phyloP scores from a whole-genome alignment of 495 filamentous ascomycete species.

The Aspergillus saccharolyticus region DNA sequence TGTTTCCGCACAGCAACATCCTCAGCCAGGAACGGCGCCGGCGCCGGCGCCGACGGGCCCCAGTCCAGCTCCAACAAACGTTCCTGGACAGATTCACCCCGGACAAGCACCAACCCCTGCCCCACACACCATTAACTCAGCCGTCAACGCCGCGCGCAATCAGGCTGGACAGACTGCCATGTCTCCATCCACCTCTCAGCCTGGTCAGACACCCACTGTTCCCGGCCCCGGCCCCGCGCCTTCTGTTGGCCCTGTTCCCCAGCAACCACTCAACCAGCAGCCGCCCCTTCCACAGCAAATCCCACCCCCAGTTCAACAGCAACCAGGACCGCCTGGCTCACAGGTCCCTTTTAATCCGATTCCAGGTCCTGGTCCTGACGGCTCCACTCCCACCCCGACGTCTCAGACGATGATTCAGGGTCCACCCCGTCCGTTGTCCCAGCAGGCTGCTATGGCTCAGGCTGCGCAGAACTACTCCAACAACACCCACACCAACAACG shows the following conservation, averaged over 20 bases:
- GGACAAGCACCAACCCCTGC: constrained; percentile 41
- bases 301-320: constrained; percentile 17
- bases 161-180: constrained; percentile 38
- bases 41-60: constrained; percentile 19
- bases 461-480: constrained; percentile 55
- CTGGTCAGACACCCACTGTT: constrained; percentile 31
- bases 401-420: constrained; percentile 45
- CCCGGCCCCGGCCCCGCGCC: constrained; percentile 29
- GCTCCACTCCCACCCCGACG: constrained; percentile 38
- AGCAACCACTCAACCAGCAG: constrained; percentile 27
- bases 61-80: constrained; percentile 14
- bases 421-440: constrained; percentile 54
- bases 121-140: constrained; percentile 50
- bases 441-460: constrained; percentile 57
- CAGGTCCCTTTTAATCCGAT: constrained; percentile 36
- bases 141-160: constrained; percentile 47
- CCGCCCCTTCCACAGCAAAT: constrained; percentile 43
- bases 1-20: constrained; percentile 9
- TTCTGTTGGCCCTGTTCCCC: constrained; percentile 14
- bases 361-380: constrained; percentile 28
- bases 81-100: constrained; percentile 26
- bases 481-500: constrained; percentile 26
- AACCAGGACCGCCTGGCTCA: constrained; percentile 38
- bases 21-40: constrained; percentile 16
- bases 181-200: constrained; percentile 37